Evolutionary conservation across 2,329 filamentous ascomycete genomes (phyloP).

Genomic region (Cordyceps cicadae): DNA sequence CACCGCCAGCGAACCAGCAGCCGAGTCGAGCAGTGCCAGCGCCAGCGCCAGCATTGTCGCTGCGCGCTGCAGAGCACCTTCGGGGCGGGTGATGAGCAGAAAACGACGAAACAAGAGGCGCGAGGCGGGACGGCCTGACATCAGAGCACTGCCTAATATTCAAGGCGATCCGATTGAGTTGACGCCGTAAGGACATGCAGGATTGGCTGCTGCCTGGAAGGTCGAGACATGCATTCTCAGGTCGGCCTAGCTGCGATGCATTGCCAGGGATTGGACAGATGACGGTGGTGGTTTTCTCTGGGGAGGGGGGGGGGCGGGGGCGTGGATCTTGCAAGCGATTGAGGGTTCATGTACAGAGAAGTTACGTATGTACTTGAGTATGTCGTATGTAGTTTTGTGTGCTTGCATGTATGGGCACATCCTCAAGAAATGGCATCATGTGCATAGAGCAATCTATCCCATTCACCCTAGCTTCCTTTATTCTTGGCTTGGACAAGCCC

Average conservation of each 20-base stretch:
- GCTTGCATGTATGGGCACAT: conserved; percentile 1
- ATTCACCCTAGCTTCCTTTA: not conserved
- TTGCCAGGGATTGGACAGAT: not conserved
- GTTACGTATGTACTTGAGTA: not conserved
- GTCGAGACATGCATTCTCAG: conserved; percentile 7
- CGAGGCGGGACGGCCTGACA: conserved; percentile 23
- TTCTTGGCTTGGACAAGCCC: not conserved
- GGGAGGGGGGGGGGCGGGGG: not conserved
- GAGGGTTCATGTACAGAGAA: not conserved
- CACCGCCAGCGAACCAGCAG: not conserved
- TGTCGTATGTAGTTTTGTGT: not conserved
- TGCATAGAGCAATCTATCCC: not conserved
- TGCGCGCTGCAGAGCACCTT: not conserved
- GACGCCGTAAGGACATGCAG: not conserved
- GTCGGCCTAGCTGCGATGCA: not conserved
- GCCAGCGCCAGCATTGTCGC: not conserved
- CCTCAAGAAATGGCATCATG: not conserved
- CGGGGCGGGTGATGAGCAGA: conserved; percentile 11
- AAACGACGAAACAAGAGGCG: conserved; percentile 15
- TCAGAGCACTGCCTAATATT: conserved; percentile 25
- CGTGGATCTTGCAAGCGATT: conserved; percentile 3
- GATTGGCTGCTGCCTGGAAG: not conserved
- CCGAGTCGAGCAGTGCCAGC: not conserved
- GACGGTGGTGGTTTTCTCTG: too few relatives aligned
- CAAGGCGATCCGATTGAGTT: conserved; percentile 26